Evolutionary conservation across 2,329 filamentous ascomycete species (phyloP).

Genomic region (Xylaria sp.): DNA sequence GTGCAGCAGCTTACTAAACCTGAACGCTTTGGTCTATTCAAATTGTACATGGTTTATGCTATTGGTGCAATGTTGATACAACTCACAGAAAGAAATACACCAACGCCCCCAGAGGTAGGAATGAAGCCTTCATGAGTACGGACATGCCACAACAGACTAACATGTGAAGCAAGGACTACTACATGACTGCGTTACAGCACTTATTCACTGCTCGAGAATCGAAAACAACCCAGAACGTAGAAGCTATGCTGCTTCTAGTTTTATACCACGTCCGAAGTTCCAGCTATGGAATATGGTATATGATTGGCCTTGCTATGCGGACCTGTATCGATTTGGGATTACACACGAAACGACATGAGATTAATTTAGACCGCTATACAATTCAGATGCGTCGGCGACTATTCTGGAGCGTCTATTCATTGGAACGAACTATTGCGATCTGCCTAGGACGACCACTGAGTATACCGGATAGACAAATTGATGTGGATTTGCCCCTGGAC

Average conservation of each 20-base stretch:
- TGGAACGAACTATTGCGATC: constrained; percentile 61
- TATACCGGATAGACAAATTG: constrained; percentile 62
- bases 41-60: constrained; percentile 62
- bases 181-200: constrained; percentile 60
- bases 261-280: constrained; percentile 63
- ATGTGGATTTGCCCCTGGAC: constrained; percentile 59
- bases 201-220: constrained; percentile 60
- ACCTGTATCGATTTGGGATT: constrained; percentile 63
- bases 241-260: constrained; percentile 62
- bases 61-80: constrained; percentile 61
- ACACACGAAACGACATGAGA: constrained; percentile 59
- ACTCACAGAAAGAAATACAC: constrained; percentile 57
- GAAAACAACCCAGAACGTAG: constrained; percentile 61
- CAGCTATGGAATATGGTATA: constrained; percentile 63
- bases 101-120: constrained; percentile 56
- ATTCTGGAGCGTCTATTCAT: constrained; percentile 63
- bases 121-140: constrained; percentile 7
- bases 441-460: constrained; percentile 62
- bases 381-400: constrained; percentile 58
- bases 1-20: constrained; percentile 49
- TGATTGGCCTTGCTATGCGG: constrained; percentile 64
- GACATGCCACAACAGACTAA: constrained; percentile 27
- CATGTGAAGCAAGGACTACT: constrained; percentile 54
- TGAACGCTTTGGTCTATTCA: constrained; percentile 59
- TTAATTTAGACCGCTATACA: constrained; percentile 53